Base-by-base conservation (phyloP, 805 yeast species). In the Barnettozyma populi region DNA sequence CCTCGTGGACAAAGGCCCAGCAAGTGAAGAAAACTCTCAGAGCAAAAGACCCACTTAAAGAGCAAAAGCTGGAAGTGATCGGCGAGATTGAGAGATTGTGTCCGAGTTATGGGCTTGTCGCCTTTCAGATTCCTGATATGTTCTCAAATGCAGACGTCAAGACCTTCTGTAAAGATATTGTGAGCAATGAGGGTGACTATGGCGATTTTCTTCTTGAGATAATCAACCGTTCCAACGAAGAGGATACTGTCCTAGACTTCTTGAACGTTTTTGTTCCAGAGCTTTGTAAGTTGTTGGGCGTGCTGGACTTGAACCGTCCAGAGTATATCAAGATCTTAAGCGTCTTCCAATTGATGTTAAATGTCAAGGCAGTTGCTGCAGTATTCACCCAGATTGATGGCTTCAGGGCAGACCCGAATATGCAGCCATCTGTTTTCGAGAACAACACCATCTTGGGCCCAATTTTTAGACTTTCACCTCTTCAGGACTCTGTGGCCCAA, bases 361-460 rank as follows among this genome's bases (percentile, higher is more conserved):
- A 73, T 19, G 74, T 78, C 53, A 87, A 85, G 59, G 65, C 71
- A 2, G 82, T 86, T 19, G 86, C 94, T 1, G 67, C 78, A 0
- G 60, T 72, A 1, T 74, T 89, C 52, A 73, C 88, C 2, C 69
- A 78, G 53, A 67, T 82, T 36, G 77, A 79, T 42, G 73, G 74
- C 1, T 83, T 84, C 60, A 65, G 67, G 57, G 71, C 78, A 8
- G 71, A 72, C 13, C 25, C 49, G 7, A 65, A 71, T 43, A 53
- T 63, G 2, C 66, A 75, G 10, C 79, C 84, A 1, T 65, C 74
- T 16, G 73, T 75, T 41, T 76, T 76, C 57, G 95, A 86, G 58
- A 67, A 68, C 14, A 70, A 72, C 21, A 79, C 96, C 0, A 64
- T 87, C 16, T 67, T 92, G 46, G 98, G 97, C 2, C 85, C 95